Base-by-base conservation (phyloP, 345 rosid species). In the Rhodamnia rubescens region DNA sequence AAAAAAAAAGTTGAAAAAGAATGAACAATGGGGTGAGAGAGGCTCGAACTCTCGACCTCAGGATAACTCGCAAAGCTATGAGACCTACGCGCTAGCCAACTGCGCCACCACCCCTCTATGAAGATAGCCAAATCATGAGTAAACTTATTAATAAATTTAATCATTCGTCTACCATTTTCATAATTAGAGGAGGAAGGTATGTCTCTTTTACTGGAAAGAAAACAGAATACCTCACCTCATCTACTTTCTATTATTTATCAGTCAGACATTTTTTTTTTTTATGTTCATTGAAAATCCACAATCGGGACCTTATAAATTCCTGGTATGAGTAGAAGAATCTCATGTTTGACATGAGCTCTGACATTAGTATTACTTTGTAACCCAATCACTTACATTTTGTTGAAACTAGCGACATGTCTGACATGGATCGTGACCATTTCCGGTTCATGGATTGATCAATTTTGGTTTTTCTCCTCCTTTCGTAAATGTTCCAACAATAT, bases 41-140 rank as follows among this genome's bases (percentile, higher is more conserved):
- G 89, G 90, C 86, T 92, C 91, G 91, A 91, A 90, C 94, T 85
- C 89, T 89, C 89, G 92, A 90, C 90, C 91, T 89, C 90, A 91
- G 90, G 89, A 91, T 89, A 12, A 85, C 88, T 88, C 88, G 81
- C 9, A 1, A 27, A 85, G 87, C 92, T 87, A 90, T 90, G 87
- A 90, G 90, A 90, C 91, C 91, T 87, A 90, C 90, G 89, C 88
- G 90, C 92, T 89, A 90, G 91, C 93, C 92, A 90, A 89, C 92
- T 89, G 91, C 90, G 91, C 91, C 93, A 92, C 92, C 91, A 87
- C 89, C 91, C 75, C 92, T 49, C 50, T 49, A 2, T 9, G 50
- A 1, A 36, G 40, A 36, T 36, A 36, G 40, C 2, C 40, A 3
- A 36, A 36, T 36, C 40, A 36, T 36, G 40, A 36, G 40, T 3